A percentile compares a stretch with the other conserved stretches of the same genome.
Conservation (phyloP, 106 monocot genomes). For the Dendrobium huoshanense region DNA sequence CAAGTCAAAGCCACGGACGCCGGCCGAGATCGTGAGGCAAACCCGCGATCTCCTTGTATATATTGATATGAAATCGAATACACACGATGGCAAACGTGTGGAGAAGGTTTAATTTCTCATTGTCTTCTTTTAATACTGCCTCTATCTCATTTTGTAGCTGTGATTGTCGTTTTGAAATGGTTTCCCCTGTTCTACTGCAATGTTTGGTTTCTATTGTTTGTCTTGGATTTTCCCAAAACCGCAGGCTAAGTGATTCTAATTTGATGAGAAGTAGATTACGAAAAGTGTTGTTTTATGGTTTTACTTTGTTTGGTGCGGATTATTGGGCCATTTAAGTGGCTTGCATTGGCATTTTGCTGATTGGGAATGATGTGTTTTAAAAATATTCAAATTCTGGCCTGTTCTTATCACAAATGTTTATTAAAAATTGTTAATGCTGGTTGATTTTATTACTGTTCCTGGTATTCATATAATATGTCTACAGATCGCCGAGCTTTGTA, state of each 20-base stretch:
- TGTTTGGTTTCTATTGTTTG: not conserved
- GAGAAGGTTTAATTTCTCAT: conserved; percentile 48
- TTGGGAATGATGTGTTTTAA: not conserved
- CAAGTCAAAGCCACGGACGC: conserved; percentile 79
- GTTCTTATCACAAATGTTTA: not conserved
- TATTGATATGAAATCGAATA: conserved; percentile 30
- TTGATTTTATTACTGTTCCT: not conserved
- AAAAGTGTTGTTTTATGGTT: not conserved
- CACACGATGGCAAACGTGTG: conserved; percentile 51
- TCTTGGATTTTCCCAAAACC: not conserved
- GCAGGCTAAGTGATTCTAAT: not conserved
- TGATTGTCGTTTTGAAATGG: not conserved
- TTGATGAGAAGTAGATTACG: too few relatives aligned
- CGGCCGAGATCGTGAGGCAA: conserved; percentile 67
- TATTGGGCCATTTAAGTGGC: not conserved
- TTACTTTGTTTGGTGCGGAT: not conserved
- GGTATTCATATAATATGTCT: not conserved
- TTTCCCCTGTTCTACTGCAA: not conserved
- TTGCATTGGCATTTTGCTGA: not conserved
- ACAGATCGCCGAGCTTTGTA: conserved; percentile 76
- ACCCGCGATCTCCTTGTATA: conserved; percentile 55
- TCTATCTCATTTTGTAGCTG: too few relatives aligned
- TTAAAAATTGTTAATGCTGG: not conserved
- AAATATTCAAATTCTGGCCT: not conserved
- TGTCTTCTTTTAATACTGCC: not conserved